Evolutionary conservation across 2,329 filamentous ascomycete species (phyloP).

Genomic region (Trichoderma endophyticum): DNA sequence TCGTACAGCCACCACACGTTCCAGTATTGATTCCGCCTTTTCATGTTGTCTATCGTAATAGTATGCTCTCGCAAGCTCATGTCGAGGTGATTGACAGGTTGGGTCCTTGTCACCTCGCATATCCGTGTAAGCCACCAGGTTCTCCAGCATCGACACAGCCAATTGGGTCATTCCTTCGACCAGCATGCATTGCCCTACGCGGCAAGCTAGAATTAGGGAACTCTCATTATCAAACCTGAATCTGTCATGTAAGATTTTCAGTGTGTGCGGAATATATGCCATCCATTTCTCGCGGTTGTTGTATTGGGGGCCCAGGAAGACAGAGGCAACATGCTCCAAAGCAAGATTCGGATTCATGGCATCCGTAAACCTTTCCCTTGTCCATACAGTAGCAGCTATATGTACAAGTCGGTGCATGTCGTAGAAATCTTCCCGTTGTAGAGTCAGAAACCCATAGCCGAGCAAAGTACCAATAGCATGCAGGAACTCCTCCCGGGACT

Average conservation of each 20-base stretch:
- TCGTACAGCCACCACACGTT: not conserved
- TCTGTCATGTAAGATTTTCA: not conserved
- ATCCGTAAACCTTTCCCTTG: not conserved
- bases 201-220: not conserved
- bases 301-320: not conserved
- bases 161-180: not conserved
- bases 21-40: conserved; percentile 7
- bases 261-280: conserved; percentile 2
- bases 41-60: not conserved
- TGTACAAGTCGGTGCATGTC: conserved; percentile 33
- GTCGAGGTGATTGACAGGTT: not conserved
- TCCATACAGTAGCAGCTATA: conserved; percentile 26
- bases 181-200: not conserved
- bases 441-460: conserved; percentile 28
- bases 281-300: not conserved
- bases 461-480: conserved; percentile 28
- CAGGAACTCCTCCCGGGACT: not conserved
- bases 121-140: conserved; percentile 1
- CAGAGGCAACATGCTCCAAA: not conserved
- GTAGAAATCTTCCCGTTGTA: conserved; percentile 22
- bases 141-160: conserved; percentile 1
- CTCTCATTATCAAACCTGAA: not conserved
- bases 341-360: not conserved
- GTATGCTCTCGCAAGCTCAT: not conserved
- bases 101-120: conserved; percentile 13